Percentiles rank a stretch among this genome's conserved stretches.
phyloP scores from a whole-genome alignment of 257 asterid genomes.

The Oldenlandia corymbosa region DNA sequence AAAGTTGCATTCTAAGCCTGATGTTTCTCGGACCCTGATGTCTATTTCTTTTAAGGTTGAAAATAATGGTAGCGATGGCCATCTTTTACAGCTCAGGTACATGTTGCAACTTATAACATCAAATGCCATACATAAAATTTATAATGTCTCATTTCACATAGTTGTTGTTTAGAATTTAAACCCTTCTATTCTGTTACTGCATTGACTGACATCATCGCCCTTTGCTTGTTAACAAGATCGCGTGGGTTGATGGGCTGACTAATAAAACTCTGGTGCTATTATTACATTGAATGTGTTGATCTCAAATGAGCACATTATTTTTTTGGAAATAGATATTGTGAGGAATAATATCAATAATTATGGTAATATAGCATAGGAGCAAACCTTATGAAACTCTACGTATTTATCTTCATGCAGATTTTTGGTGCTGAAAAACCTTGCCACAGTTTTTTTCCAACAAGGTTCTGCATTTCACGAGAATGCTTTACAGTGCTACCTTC shows the following conservation, averaged over 20 bases:
- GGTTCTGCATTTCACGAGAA: constrained; percentile 64
- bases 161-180: neutral
- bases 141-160: neutral
- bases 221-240: neutral
- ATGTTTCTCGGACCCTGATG: constrained; percentile 8
- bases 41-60: constrained; percentile 50
- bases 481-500: constrained; percentile 91
- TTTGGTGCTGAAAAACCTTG: constrained; percentile 91
- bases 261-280: neutral
- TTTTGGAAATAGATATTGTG: neutral
- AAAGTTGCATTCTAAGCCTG: constrained; percentile 15
- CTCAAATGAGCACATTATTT: neutral
- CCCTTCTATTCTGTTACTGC: neutral
- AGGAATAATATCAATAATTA: neutral
- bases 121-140: neutral
- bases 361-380: neutral
- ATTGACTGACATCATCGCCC: neutral
- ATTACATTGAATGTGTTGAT: neutral
- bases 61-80: constrained; percentile 67
- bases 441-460: constrained; percentile 69
- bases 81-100: constrained; percentile 94
- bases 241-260: neutral
- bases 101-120: constrained; percentile 13
- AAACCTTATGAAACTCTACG: neutral
- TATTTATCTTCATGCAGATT: constrained; percentile 54